Percentiles rank a stretch among this genome's conserved stretches.
Evolutionary conservation across 2,329 filamentous ascomycete species (phyloP).

Genomic region (Aspergillus sp.): DNA sequence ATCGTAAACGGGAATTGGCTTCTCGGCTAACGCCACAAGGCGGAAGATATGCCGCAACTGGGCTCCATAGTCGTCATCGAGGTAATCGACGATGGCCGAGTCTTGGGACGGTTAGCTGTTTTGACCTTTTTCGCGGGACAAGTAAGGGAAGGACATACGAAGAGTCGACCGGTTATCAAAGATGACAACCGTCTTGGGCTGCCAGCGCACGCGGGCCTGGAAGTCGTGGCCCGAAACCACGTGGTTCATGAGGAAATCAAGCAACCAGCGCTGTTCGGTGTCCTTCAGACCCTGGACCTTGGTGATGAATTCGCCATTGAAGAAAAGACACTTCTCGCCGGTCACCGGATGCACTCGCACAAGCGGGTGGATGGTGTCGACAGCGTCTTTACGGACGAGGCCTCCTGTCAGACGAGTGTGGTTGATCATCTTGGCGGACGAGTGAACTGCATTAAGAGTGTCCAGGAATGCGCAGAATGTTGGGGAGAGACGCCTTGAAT

Average conservation of each 20-base stretch:
- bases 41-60: conserved; percentile 45
- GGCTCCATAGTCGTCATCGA: conserved; percentile 38
- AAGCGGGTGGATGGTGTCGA: conserved; percentile 39
- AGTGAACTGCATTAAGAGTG: conserved; percentile 31
- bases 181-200: conserved; percentile 44
- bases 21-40: conserved; percentile 42
- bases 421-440: conserved; percentile 38
- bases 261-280: conserved; percentile 37
- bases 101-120: conserved; percentile 25
- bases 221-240: conserved; percentile 42
- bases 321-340: conserved; percentile 40
- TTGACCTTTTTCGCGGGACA: neutral
- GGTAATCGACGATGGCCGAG: conserved; percentile 44
- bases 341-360: conserved; percentile 43
- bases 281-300: conserved; percentile 43
- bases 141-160: conserved; percentile 27
- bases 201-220: conserved; percentile 41
- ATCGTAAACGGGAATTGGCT: conserved; percentile 40
- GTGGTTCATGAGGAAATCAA: conserved; percentile 44
- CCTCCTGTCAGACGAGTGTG: conserved; percentile 36
- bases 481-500: conserved; percentile 39
- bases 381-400: conserved; percentile 37
- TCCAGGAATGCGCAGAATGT: conserved; percentile 37
- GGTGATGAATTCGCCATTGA: conserved; percentile 44
- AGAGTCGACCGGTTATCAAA: conserved; percentile 43